phyloP scores from a whole-genome alignment of 352 stramenopile species.

The Pythium sukuiense region DNA sequence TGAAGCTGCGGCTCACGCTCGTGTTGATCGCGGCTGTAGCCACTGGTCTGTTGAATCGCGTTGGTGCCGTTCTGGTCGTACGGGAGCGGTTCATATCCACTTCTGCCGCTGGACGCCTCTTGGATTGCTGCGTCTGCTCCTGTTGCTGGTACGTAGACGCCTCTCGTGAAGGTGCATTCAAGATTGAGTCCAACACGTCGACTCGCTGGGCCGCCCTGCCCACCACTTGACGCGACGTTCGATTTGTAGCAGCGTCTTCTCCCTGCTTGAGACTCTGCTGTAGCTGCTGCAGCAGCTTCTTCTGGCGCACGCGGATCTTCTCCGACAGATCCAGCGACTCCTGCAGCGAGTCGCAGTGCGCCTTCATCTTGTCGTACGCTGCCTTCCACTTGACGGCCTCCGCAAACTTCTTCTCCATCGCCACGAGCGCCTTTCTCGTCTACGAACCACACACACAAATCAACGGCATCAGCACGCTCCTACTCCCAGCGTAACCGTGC shows the following conservation, averaged over 20 bases:
- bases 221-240: not conserved
- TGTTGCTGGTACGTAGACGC: not conserved
- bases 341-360: slow-evolving; percentile 72
- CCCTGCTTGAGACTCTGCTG: slow-evolving; percentile 34
- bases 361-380: slow-evolving; percentile 69
- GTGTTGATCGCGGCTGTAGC: slow-evolving; percentile 13
- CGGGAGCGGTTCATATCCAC: not conserved
- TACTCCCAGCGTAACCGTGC: not conserved
- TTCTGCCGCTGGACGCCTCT: not conserved
- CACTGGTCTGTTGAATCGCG: not conserved
- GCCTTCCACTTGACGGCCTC: slow-evolving; percentile 52
- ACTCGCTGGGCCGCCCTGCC: slow-evolving; percentile 2
- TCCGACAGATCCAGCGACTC: slow-evolving; percentile 81
- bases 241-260: slow-evolving; percentile 4
- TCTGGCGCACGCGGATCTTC: slow-evolving; percentile 72
- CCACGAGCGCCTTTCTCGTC: slow-evolving; percentile 42
- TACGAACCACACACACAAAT: slow-evolving; percentile 11
- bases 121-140: not conserved
- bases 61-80: not conserved
- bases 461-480: no score
- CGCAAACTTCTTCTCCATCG: slow-evolving; percentile 47
- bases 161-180: slow-evolving; percentile 7
- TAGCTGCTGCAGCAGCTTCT: slow-evolving; percentile 73
- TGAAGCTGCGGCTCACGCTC: slow-evolving; percentile 22
- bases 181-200: slow-evolving; percentile 30